Evolutionary conservation across 192 early-diverging fungal species (phyloP).

Genomic region (Coemansia asiatica): DNA sequence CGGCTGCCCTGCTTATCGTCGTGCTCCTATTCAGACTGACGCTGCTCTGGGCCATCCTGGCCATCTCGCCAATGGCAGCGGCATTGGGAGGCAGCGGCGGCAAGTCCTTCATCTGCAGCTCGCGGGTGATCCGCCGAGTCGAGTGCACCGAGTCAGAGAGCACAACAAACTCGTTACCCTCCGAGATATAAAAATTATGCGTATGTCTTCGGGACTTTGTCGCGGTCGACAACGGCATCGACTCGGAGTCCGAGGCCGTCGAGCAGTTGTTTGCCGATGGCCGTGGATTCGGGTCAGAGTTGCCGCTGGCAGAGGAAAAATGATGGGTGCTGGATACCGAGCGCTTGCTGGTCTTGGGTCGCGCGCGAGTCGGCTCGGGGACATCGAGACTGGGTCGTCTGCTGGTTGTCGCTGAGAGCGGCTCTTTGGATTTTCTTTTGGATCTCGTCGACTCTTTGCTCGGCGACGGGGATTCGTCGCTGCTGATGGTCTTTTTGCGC

Average conservation of each 20-base stretch:
- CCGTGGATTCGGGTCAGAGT: neutral
- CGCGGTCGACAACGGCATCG: slow-evolving; percentile 2
- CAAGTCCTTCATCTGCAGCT: slow-evolving; percentile 52
- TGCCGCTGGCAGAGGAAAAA: neutral
- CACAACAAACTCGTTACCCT: slow-evolving; percentile 16
- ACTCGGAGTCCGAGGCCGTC: slow-evolving; percentile 6
- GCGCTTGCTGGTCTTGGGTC: slow-evolving; percentile 7
- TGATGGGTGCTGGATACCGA: neutral
- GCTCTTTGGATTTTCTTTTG: slow-evolving; percentile 1
- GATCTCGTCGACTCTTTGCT: slow-evolving; percentile 4
- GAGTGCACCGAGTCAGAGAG: slow-evolving; percentile 27
- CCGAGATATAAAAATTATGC: slow-evolving; percentile 45
- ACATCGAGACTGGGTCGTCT: neutral
- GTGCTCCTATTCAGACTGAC: slow-evolving; percentile 12
- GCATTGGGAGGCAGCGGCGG: slow-evolving; percentile 52
- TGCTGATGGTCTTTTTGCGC: slow-evolving; percentile 15
- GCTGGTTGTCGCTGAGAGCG: neutral
- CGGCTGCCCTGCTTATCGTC: slow-evolving; percentile 13
- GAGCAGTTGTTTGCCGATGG: neutral
- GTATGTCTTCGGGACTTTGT: slow-evolving; percentile 44
- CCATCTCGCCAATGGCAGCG: slow-evolving; percentile 22
- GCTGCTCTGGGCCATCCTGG: slow-evolving; percentile 2
- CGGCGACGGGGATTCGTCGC: neutral
- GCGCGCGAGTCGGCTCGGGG: neutral
- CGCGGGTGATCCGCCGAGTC: slow-evolving; percentile 27